phyloP scores from a whole-genome alignment of 139 green algal genomes.

The Gonium pectorale region DNA sequence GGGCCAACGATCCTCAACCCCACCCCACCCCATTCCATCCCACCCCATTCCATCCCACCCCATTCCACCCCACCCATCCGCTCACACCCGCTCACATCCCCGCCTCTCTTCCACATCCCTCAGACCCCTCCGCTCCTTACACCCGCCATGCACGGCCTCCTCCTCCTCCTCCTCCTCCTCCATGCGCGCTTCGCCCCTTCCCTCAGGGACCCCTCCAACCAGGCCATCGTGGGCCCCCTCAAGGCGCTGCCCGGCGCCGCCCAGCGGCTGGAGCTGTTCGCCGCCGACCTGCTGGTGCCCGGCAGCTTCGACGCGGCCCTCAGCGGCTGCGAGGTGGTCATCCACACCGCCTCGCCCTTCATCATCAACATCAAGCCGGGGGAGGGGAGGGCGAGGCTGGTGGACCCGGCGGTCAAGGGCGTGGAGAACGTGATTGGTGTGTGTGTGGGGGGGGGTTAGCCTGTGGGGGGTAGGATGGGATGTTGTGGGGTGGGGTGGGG shows the following conservation, averaged over 20 bases:
- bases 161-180: no score
- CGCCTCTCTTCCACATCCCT: no score
- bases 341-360: constrained; percentile 70
- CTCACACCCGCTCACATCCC: no score
- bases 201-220: constrained; percentile 32
- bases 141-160: no score
- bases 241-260: constrained; percentile 47
- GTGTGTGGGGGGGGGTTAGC: no score
- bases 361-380: constrained; percentile 16
- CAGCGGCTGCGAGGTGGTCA: constrained; percentile 55
- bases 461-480: not conserved
- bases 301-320: constrained; percentile 53
- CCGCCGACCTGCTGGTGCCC: constrained; percentile 49
- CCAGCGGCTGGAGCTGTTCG: constrained; percentile 57
- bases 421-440: constrained; percentile 68
- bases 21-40: no score
- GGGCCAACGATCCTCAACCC: no score
- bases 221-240: constrained; percentile 26
- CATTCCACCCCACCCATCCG: no score
- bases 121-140: no score
- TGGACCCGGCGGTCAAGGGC: constrained; percentile 62
- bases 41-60: no score
- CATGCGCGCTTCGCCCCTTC: no score
- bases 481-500: not conserved
- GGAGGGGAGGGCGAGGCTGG: constrained; percentile 49